Evolutionary conservation across 148 eudicot genomes (phyloP).

Genomic region (Mesembryanthemum crystallinum): DNA sequence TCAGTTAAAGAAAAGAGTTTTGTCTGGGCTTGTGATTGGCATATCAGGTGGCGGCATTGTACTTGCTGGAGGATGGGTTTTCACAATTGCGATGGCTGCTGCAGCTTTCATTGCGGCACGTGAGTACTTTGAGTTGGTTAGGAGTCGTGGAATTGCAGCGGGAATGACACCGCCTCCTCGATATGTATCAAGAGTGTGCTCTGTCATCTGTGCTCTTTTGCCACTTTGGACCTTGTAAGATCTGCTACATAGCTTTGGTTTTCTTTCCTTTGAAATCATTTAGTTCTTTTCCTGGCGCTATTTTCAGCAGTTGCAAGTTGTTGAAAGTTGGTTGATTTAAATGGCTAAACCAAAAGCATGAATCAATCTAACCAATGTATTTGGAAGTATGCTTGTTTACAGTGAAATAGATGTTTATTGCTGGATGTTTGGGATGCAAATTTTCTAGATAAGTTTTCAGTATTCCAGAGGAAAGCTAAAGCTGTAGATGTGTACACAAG

Average conservation of each 20-base stretch:
- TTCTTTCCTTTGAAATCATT: background rate
- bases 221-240: slow-evolving; percentile 89
- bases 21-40: slow-evolving; percentile 84
- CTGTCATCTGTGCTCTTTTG: slow-evolving; percentile 78
- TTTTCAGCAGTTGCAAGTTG: background rate
- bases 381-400: background rate
- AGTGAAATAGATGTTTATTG: background rate
- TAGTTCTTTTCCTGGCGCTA: background rate
- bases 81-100: slow-evolving; percentile 72
- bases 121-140: slow-evolving; percentile 89
- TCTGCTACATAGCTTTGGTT: slow-evolving; percentile 9
- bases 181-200: slow-evolving; percentile 85
- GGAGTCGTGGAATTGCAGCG: slow-evolving; percentile 80
- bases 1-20: slow-evolving; percentile 69
- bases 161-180: slow-evolving; percentile 99
- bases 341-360: background rate
- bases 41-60: slow-evolving; percentile 66
- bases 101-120: slow-evolving; percentile 65
- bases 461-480: background rate
- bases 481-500: background rate
- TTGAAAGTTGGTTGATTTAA: background rate
- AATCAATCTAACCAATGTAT: background rate
- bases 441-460: background rate
- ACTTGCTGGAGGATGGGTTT: slow-evolving; percentile 93
- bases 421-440: background rate